phyloP scores from a whole-genome alignment of 257 asterid genomes.

The Lavandula angustifolia region DNA sequence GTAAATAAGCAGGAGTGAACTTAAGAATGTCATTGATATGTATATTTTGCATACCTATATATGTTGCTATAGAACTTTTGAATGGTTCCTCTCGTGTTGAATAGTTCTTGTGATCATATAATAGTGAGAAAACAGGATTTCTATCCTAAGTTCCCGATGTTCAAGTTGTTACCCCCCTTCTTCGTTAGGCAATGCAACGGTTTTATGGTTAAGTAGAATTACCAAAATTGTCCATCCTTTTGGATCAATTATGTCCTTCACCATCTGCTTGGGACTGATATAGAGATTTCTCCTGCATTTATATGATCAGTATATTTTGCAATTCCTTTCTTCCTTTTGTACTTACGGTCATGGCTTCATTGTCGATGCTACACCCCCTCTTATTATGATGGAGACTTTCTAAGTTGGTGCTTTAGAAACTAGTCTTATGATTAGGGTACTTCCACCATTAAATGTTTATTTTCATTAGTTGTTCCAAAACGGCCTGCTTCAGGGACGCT shows the following conservation, averaged over 20 bases:
- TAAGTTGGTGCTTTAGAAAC: neutral
- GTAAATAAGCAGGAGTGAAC: neutral
- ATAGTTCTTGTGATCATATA: neutral
- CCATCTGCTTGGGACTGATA: conserved; percentile 23
- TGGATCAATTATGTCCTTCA: neutral
- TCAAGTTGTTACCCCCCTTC: neutral
- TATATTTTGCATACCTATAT: neutral
- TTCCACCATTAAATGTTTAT: conserved; percentile 6
- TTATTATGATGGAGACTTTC: neutral
- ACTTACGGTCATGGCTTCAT: conserved; percentile 13
- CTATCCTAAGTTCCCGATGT: neutral
- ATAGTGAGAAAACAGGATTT: conserved; percentile 2
- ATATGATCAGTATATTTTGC: neutral
- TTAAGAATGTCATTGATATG: neutral
- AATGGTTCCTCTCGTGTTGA: neutral
- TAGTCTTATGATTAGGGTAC: neutral
- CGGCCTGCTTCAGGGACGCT: conserved; percentile 22
- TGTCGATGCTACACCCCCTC: neutral
- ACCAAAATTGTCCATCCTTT: conserved; percentile 10
- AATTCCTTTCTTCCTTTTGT: neutral
- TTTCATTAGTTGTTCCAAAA: conserved; percentile 9
- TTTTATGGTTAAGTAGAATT: conserved; percentile 21
- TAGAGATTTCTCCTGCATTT: conserved; percentile 3
- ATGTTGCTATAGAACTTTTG: neutral
- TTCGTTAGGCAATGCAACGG: neutral